Evolutionary conservation across 2,329 filamentous ascomycete genomes (phyloP).

Genomic region (Harringtonia aguacate): DNA sequence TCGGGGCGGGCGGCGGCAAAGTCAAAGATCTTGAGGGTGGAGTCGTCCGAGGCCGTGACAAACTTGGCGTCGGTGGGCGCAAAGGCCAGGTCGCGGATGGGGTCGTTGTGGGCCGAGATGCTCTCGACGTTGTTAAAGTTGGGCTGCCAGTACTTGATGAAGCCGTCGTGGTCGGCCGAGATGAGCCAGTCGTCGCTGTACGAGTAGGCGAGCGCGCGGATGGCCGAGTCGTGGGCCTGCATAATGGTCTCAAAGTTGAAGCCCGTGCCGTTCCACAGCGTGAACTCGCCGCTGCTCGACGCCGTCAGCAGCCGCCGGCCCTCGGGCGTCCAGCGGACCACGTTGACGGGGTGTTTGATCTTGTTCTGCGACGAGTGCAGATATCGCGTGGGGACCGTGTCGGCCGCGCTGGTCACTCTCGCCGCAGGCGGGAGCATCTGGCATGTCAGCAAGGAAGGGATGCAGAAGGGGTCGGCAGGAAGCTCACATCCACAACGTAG

Average conservation of each 20-base stretch:
- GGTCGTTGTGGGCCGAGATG: constrained; percentile 80
- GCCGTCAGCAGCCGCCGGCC: constrained; percentile 84
- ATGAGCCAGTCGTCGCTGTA: constrained; percentile 96
- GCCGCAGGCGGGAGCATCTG: constrained; percentile 83
- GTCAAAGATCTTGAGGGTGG: constrained; percentile 88
- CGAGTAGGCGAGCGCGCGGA: constrained; percentile 76
- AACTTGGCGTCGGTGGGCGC: constrained; percentile 93
- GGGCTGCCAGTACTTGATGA: constrained; percentile 97
- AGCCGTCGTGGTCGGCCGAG: constrained; percentile 87
- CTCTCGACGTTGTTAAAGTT: constrained; percentile 99
- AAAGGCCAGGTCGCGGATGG: constrained; percentile 85
- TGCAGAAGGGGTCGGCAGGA: no score
- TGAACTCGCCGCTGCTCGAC: constrained; percentile 95
- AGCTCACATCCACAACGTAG: constrained; percentile 75
- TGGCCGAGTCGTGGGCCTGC: constrained; percentile 88
- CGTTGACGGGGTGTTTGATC: constrained; percentile 93
- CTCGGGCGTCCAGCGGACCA: constrained; percentile 96
- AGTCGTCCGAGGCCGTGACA: constrained; percentile 90
- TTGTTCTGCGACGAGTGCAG: constrained; percentile 98
- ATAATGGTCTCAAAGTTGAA: constrained; percentile 99
- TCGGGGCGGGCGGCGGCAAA: constrained; percentile 82
- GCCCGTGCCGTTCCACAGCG: constrained; percentile 94
- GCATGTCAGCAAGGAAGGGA: not conserved
- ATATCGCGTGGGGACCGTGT: constrained; percentile 88
- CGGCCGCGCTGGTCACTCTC: constrained; percentile 61